Base-by-base conservation (phyloP, 2,329 filamentous ascomycete species). In the Gnomoniopsis sp. region DNA sequence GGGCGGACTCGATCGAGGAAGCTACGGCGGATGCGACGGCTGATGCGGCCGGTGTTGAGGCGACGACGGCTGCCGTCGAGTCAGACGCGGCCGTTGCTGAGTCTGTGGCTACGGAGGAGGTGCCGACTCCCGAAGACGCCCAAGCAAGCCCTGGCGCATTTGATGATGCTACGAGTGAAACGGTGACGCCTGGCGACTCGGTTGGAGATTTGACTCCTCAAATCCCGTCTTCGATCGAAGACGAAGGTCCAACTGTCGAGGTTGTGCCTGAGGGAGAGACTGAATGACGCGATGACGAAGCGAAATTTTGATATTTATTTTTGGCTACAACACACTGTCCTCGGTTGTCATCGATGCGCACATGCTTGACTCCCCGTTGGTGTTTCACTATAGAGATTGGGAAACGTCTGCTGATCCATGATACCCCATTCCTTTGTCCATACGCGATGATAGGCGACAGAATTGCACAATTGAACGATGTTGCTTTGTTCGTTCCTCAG, bases 391-490 rank as follows among this genome's bases (percentile, higher is more conserved):
- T 47, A 46, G 34, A 58, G 44, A 49, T 49, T 33, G 53, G 55
- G 33, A 58, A 46, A 38, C 23, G 10, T 23, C 55, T 26, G 41
- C 50, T 47, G 53, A 50, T 53, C 38, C 53, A 62, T 59, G 59
- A 62, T 62, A 62, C 59, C 59, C 57, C 49, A 44, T 53, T 46
- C 59, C 53, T 41, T 53, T 47, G 49, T 57, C 34, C 26, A 21
- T 61, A 56, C 19, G 22, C 26, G 19, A 44, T 34, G 53, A 59
- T 56, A 62, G 57, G 49, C 26, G 23, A 46, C 44, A 43, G 46
- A 30, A 46, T n/a, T 56, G 49, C 54, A 41, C 26, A 59, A 60
- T 21, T 2, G 30, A 57, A 47, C 33, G 33, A n/a, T 47, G 3
- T 23, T 49, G 17, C 33, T 34, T 34, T 33, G 30, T 41, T 1